Evolutionary conservation across 139 green algal species (phyloP).

Genomic region (Bryopsis sp.): DNA sequence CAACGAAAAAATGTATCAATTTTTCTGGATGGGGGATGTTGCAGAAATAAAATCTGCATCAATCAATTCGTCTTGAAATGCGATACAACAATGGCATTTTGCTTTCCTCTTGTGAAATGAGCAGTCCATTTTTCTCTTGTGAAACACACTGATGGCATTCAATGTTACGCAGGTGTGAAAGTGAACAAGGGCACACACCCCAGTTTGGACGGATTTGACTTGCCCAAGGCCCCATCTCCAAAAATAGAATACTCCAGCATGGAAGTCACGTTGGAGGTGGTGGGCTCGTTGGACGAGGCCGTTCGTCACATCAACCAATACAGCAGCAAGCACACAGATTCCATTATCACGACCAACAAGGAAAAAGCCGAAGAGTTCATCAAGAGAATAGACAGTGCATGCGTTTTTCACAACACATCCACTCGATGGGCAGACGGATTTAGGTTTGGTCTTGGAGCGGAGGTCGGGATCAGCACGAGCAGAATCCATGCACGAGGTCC

Average conservation of each 20-base stretch:
- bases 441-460: constrained; percentile 61
- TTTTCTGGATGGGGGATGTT: no score
- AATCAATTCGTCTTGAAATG: neutral
- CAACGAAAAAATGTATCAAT: no score
- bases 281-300: constrained; percentile 38
- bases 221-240: constrained; percentile 41
- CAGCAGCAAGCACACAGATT: constrained; percentile 78
- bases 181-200: constrained; percentile 5
- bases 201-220: constrained; percentile 23
- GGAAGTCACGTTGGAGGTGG: constrained; percentile 80
- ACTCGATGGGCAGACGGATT: constrained; percentile 95
- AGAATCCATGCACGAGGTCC: constrained; percentile 95
- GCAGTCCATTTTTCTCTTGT: no score
- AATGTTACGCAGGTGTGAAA: constrained; percentile 12
- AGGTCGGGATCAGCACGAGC: constrained; percentile 94
- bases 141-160: no score
- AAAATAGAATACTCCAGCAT: constrained; percentile 83
- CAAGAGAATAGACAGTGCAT: constrained; percentile 78
- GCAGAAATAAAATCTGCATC: no score
- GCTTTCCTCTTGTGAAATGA: no score
- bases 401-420: constrained; percentile 90
- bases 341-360: constrained; percentile 67
- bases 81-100: neutral
- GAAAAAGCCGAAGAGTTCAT: constrained; percentile 75
- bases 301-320: constrained; percentile 65